Conservation (phyloP, 1,139 yeast genomes). For the Blastobotrys serpentis region DNA sequence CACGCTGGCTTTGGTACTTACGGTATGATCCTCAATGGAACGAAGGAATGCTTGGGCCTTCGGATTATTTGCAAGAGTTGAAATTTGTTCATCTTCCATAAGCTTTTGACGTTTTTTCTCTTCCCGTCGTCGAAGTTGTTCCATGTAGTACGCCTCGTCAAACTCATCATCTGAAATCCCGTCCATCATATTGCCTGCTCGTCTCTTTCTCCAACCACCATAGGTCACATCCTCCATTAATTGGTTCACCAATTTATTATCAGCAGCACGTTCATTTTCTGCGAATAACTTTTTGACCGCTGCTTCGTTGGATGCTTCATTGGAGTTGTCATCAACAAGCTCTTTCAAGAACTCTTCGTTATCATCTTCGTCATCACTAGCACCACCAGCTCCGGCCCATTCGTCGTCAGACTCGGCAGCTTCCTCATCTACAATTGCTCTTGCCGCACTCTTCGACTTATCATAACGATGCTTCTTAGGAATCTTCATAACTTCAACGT, state of each 20-base stretch:
- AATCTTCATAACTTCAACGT: constrained; percentile 1
- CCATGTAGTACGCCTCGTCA: constrained; percentile 47
- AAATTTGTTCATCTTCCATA: constrained; percentile 53
- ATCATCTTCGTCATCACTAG: constrained; percentile 61
- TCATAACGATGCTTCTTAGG: constrained; percentile 32
- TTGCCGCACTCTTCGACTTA: constrained; percentile 52
- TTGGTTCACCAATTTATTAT: constrained; percentile 67
- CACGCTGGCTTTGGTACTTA: constrained; percentile 25
- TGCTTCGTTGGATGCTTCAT: constrained; percentile 57
- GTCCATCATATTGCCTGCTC: constrained; percentile 55
- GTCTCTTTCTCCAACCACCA: constrained; percentile 72
- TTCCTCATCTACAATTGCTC: constrained; percentile 69
- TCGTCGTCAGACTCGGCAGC: constrained; percentile 98
- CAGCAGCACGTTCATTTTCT: constrained; percentile 67
- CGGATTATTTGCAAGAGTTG: constrained; percentile 51
- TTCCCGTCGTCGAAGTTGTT: constrained; percentile 51
- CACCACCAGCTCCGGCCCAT: constrained; percentile 89
- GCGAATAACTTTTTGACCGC: constrained; percentile 61
- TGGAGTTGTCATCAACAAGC: constrained; percentile 74
- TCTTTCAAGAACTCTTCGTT: constrained; percentile 74
- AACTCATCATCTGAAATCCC: constrained; percentile 66
- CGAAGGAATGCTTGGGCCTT: constrained; percentile 74
- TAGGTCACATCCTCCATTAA: constrained; percentile 79
- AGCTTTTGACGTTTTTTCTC: constrained; percentile 56
- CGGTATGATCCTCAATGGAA: constrained; percentile 54